Percentiles rank a stretch among this genome's conserved stretches.
phyloP scores from a whole-genome alignment of 202 grass and related monocot genomes.

The Setaria viridis region DNA sequence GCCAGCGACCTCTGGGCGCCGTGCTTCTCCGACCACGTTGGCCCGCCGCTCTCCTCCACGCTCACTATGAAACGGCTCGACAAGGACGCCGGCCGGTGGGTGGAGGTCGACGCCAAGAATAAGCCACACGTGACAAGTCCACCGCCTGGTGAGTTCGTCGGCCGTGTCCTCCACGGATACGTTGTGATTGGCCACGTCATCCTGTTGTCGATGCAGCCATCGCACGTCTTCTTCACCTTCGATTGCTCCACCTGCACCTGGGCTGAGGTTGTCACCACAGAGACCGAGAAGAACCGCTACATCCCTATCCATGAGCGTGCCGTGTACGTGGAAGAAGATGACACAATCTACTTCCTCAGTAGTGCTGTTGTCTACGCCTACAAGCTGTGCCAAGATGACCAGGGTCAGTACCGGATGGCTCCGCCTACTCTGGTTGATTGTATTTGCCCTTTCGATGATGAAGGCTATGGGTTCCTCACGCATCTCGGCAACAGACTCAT shows the following conservation, averaged over 20 bases:
- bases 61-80: conserved; percentile 3
- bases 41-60: neutral
- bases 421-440: neutral
- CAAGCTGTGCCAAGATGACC: neutral
- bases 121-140: no score
- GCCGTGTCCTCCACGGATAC: neutral
- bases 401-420: neutral
- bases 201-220: neutral
- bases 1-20: no score
- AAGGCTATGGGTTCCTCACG: neutral
- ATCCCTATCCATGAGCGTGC: neutral
- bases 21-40: no score
- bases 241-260: neutral
- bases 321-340: neutral
- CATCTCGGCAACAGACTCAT: neutral
- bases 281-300: neutral
- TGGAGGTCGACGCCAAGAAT: neutral
- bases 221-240: conserved; percentile 1
- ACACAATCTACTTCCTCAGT: neutral
- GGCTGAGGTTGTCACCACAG: neutral
- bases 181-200: neutral
- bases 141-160: no score
- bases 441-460: neutral
- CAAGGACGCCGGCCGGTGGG: neutral
- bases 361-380: neutral